Evolutionary conservation across 2,329 filamentous ascomycete species (phyloP).

Genomic region (Colletotrichum sp.): DNA sequence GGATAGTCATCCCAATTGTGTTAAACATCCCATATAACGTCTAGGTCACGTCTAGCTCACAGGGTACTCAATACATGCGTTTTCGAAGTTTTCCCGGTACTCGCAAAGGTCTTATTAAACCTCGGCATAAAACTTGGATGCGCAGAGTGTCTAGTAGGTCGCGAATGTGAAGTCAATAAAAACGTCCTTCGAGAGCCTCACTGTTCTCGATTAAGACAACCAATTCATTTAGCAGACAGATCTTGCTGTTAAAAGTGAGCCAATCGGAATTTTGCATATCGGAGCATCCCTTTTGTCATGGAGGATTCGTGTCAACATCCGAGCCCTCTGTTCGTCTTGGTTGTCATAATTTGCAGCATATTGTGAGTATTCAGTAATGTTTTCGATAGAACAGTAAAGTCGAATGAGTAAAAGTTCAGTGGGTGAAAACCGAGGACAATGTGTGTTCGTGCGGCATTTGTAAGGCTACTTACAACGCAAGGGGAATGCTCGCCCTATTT

Average conservation of each 20-base stretch:
- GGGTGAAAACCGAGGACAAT: neutral
- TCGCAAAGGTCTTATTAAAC: neutral
- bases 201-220: neutral
- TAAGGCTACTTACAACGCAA: neutral
- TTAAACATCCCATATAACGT: no score
- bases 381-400: neutral
- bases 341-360: neutral
- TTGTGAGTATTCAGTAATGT: neutral
- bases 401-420: neutral
- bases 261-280: neutral
- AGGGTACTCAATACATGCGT: neutral
- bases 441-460: neutral
- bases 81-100: neutral
- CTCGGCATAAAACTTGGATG: neutral
- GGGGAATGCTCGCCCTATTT: neutral
- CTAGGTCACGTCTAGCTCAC: accelerated
- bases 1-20: no score
- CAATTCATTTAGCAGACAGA: neutral
- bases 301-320: neutral
- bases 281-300: neutral
- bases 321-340: neutral
- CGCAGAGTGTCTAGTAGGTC: neutral
- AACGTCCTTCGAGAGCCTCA: neutral
- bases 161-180: neutral
- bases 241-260: neutral